A percentile compares a stretch with the other conserved stretches of the same genome.
Evolutionary conservation across 148 eudicot genomes (phyloP).

Genomic region (Amaranthus cruentus): DNA sequence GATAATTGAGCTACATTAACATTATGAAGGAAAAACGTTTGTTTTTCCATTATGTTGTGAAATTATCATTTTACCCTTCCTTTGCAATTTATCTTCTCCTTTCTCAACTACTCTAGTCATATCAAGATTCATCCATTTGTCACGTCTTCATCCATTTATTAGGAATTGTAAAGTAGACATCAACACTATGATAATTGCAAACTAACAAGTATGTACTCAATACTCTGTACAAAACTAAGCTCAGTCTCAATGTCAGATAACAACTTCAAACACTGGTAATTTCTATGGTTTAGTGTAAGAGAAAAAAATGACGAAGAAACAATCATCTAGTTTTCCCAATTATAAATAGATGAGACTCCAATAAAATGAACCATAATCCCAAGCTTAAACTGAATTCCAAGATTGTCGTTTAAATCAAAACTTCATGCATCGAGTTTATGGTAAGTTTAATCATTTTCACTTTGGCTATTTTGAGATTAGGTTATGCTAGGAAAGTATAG

Average conservation of each 20-base stretch:
- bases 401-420: slow-evolving; percentile 39
- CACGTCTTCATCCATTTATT: no score
- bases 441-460: not conserved
- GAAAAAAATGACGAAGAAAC: slow-evolving; percentile 4
- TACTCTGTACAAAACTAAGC: slow-evolving; percentile 15
- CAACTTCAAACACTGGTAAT: slow-evolving; percentile 2
- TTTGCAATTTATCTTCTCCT: no score
- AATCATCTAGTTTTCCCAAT: not conserved
- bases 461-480: slow-evolving; percentile 6
- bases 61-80: no score
- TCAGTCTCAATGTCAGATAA: not conserved
- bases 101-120: no score
- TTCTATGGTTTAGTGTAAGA: slow-evolving; percentile 3
- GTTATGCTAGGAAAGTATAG: no score
- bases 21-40: no score
- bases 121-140: no score
- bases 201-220: not conserved
- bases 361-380: slow-evolving; percentile 3
- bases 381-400: slow-evolving; percentile 18
- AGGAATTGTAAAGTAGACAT: no score
- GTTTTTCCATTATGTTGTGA: no score
- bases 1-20: no score
- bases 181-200: not conserved
- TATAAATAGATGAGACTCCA: not conserved
- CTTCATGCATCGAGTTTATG: slow-evolving; percentile 38